Percentiles rank a stretch among this genome's conserved stretches.
These are phyloP conservation scores for Pouteria glomerata DNA, from an alignment of 148 eudicot genomes.

Conservation along the genomic window DNA sequence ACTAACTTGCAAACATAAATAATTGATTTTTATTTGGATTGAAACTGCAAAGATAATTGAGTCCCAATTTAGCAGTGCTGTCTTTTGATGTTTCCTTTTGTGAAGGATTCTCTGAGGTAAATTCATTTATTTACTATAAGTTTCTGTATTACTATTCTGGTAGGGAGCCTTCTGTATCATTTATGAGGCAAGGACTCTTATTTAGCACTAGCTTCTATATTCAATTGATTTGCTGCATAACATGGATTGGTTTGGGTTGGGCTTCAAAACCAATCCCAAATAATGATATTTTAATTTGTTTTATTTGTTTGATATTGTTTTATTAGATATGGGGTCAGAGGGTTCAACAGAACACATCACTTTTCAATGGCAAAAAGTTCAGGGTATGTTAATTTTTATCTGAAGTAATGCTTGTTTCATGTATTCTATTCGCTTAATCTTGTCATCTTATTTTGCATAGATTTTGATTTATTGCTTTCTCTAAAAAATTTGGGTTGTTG, in stretches of 20 bases:
- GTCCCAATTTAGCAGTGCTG: no score
- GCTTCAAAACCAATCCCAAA: neutral
- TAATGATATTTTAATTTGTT: neutral
- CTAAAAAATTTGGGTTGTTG: neutral
- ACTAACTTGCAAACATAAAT: no score
- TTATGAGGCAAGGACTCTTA: no score
- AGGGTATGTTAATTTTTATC: slow-evolving; percentile 46
- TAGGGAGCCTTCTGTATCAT: no score
- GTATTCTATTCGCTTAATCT: neutral
- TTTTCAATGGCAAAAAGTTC: slow-evolving; percentile 73
- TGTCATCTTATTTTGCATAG: neutral
- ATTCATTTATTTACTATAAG: no score
- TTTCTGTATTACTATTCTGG: no score
- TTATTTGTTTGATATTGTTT: neutral
- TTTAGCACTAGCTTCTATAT: neutral
- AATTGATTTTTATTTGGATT: no score
- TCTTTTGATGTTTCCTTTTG: no score
- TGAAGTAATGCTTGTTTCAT: neutral
- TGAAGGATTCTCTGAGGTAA: no score
- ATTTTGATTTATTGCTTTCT: neutral
- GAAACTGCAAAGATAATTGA: no score
- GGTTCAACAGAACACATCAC: slow-evolving; percentile 42
- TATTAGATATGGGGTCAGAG: slow-evolving; percentile 70
- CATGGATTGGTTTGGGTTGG: neutral
- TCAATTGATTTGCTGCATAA: neutral